These are phyloP conservation scores for Exophiala phaeomuriformis DNA, from an alignment of 2,329 filamentous ascomycete genomes.

Conservation along the genomic window DNA sequence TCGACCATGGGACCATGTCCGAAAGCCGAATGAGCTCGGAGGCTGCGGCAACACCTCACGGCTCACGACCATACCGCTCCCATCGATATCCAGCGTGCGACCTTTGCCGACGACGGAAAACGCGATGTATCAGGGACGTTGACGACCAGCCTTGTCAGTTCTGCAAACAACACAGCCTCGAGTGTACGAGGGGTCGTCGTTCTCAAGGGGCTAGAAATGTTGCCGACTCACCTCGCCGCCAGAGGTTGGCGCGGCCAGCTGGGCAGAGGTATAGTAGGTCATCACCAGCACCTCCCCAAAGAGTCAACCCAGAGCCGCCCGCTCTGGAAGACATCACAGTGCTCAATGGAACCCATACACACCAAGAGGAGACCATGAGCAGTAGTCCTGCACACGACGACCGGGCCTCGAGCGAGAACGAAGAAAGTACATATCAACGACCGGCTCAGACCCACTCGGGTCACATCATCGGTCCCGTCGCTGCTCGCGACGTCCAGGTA, in stretches of 20 bases:
- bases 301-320: neutral
- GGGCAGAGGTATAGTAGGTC: neutral
- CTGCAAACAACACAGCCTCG: neutral
- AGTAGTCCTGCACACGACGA: neutral
- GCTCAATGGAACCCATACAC: neutral
- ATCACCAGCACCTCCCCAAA: neutral
- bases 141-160: neutral
- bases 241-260: neutral
- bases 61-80: constrained; percentile 2
- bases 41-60: neutral
- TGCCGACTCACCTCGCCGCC: neutral
- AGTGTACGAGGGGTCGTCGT: neutral
- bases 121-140: neutral
- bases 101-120: constrained; percentile 2
- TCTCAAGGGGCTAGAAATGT: neutral
- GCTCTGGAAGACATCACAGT: neutral
- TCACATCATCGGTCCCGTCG: constrained; percentile 53
- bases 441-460: constrained; percentile 4
- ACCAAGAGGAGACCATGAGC: neutral
- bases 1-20: no score
- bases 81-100: constrained; percentile 3
- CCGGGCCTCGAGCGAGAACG: neutral
- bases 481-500: constrained; percentile 53
- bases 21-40: neutral
- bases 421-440: constrained; percentile 22